Percentiles rank a stretch among this genome's conserved stretches.
Evolutionary conservation across 495 filamentous ascomycete species (phyloP).

Genomic region (Chaetomidium leptoderma): DNA sequence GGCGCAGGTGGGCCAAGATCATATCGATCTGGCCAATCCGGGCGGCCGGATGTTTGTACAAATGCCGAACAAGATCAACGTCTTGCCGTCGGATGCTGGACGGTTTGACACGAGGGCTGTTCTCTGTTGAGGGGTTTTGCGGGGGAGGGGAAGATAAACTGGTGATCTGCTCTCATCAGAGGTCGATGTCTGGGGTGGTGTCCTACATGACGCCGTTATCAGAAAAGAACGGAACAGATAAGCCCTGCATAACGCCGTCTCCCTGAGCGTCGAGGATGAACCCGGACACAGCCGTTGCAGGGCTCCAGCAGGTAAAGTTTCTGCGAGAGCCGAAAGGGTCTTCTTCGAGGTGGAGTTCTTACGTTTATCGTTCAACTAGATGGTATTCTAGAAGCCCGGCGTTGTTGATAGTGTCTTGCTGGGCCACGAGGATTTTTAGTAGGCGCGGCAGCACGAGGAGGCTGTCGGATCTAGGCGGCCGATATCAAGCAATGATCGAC

Average conservation of each 20-base stretch:
- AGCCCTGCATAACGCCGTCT: too few species aligned
- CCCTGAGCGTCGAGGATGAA: background rate
- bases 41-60: background rate
- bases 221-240: background rate
- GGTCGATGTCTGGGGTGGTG: background rate
- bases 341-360: background rate
- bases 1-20: background rate
- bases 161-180: background rate
- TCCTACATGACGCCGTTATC: background rate
- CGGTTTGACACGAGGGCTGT: background rate
- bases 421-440: background rate
- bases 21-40: constrained; percentile 5
- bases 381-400: too few species aligned
- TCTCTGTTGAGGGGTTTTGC: background rate
- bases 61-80: constrained; percentile 6
- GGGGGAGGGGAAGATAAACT: background rate
- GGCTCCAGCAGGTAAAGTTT: background rate
- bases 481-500: constrained; percentile 1
- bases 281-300: too few species aligned
- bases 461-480: background rate
- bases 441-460: background rate
- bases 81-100: background rate
- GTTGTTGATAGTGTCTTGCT: background rate
- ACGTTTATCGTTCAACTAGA: too few species aligned
- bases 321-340: background rate